Evolutionary conservation across 2,329 filamentous ascomycete genomes (phyloP).

Genomic region (Colletotrichum sp.): DNA sequence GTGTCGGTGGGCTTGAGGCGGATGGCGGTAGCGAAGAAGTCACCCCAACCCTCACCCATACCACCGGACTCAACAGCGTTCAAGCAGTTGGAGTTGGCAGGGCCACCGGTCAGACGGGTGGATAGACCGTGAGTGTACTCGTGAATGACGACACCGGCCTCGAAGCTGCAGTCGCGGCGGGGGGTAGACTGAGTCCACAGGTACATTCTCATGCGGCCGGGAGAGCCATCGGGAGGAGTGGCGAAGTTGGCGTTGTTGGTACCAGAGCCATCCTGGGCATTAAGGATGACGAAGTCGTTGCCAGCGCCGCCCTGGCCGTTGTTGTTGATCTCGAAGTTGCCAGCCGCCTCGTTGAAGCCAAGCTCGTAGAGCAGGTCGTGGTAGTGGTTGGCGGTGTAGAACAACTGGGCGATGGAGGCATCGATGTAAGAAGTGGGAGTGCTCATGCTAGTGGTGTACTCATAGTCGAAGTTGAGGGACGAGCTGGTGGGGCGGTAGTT

Average conservation of each 20-base stretch:
- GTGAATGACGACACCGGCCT: slow-evolving; percentile 64
- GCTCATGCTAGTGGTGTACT: slow-evolving; percentile 32
- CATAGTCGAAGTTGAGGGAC: slow-evolving; percentile 44
- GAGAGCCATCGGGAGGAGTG: slow-evolving; percentile 49
- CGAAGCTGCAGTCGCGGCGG: slow-evolving; percentile 59
- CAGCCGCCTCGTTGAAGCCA: slow-evolving; percentile 57
- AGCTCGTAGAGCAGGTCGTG: slow-evolving; percentile 59
- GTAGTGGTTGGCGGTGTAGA: slow-evolving; percentile 59
- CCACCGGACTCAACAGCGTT: slow-evolving; percentile 51
- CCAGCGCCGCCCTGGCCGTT: slow-evolving; percentile 50
- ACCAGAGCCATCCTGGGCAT: slow-evolving; percentile 52
- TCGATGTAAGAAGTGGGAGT: slow-evolving; percentile 44
- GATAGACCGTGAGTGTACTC: slow-evolving; percentile 62
- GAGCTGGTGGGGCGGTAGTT: slow-evolving; percentile 44
- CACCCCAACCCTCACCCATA: slow-evolving; percentile 64
- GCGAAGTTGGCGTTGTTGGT: slow-evolving; percentile 58
- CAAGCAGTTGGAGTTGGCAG: slow-evolving; percentile 55
- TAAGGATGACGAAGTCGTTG: slow-evolving; percentile 53
- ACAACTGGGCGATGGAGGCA: slow-evolving; percentile 57
- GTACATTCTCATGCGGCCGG: slow-evolving; percentile 58
- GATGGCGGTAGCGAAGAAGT: slow-evolving; percentile 58
- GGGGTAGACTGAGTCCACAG: slow-evolving; percentile 55
- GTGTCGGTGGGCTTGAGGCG: slow-evolving; percentile 50
- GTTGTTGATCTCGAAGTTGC: slow-evolving; percentile 60
- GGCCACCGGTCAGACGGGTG: slow-evolving; percentile 63